Evolutionary conservation across 2,329 filamentous ascomycete species (phyloP).

Genomic region (Lomentospora prolificans): DNA sequence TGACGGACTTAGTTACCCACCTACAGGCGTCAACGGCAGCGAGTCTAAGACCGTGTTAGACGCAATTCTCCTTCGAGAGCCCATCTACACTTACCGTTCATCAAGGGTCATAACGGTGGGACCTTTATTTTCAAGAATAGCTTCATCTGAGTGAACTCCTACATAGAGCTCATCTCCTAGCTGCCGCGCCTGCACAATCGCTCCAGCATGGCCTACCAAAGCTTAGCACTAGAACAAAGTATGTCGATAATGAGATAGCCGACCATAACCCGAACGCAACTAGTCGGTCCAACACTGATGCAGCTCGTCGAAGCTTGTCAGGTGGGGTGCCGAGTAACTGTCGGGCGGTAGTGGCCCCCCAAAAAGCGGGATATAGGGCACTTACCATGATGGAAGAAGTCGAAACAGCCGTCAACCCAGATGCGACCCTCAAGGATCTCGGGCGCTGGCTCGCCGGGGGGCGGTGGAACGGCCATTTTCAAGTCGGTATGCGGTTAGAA

Average conservation of each 20-base stretch:
- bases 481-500: background rate
- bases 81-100: constrained; percentile 66
- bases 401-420: constrained; percentile 98
- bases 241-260: background rate
- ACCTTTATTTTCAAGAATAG: constrained; percentile 93
- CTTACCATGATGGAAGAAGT: constrained; percentile 93
- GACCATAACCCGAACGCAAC: too few relatives aligned
- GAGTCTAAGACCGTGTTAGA: too few relatives aligned
- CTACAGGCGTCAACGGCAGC: constrained; percentile 89
- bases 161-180: constrained; percentile 82
- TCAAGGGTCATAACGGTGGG: constrained; percentile 92
- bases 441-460: constrained; percentile 38
- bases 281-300: too few relatives aligned
- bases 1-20: constrained; percentile 79
- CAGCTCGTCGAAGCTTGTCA: background rate
- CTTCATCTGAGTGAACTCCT: constrained; percentile 90
- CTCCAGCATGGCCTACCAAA: constrained; percentile 77
- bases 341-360: too few relatives aligned
- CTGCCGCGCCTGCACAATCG: constrained; percentile 90
- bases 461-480: constrained; percentile 12
- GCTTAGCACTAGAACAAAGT: background rate
- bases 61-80: too few relatives aligned
- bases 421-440: constrained; percentile 62
- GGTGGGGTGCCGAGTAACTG: too few relatives aligned
- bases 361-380: too few relatives aligned